phyloP scores from a whole-genome alignment of 768 basidiomycete genomes.

The Trametes cingulata region DNA sequence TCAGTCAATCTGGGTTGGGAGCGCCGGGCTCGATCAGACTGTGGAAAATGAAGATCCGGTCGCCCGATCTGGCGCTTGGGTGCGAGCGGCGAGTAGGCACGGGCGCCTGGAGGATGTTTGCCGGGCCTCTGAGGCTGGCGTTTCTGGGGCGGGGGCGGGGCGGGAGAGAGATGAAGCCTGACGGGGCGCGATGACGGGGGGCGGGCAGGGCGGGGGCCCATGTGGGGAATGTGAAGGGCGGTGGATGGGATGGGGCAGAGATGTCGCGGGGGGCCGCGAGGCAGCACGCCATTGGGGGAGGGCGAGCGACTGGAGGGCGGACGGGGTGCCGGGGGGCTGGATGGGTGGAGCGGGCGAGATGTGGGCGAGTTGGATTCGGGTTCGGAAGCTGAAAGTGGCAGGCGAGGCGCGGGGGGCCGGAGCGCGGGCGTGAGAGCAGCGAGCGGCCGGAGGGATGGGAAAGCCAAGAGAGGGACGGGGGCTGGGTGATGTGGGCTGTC shows the following conservation, averaged over 20 bases:
- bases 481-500: background rate
- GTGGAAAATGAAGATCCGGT: constrained; percentile 8
- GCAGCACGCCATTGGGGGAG: constrained; percentile 18
- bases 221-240: constrained; percentile 7
- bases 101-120: background rate
- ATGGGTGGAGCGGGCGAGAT: constrained; percentile 1
- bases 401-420: constrained; percentile 4
- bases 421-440: background rate
- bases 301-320: background rate
- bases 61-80: constrained; percentile 3
- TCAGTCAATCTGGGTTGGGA: constrained; percentile 18
- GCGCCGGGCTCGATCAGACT: constrained; percentile 13
- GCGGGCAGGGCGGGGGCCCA: background rate
- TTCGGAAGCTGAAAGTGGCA: constrained; percentile 8
- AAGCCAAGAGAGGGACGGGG: constrained; percentile 3
- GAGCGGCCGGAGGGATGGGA: constrained; percentile 5
- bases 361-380: constrained; percentile 1
- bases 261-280: constrained; percentile 20
- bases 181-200: background rate
- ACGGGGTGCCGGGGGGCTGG: constrained; percentile 14
- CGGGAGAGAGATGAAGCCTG: constrained; percentile 2
- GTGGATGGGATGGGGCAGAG: constrained; percentile 10
- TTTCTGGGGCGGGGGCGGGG: constrained; percentile 11
- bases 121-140: background rate
- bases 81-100: background rate